Base-by-base conservation (phyloP, 2,329 filamentous ascomycete species). In the Botrytis squamosa region DNA sequence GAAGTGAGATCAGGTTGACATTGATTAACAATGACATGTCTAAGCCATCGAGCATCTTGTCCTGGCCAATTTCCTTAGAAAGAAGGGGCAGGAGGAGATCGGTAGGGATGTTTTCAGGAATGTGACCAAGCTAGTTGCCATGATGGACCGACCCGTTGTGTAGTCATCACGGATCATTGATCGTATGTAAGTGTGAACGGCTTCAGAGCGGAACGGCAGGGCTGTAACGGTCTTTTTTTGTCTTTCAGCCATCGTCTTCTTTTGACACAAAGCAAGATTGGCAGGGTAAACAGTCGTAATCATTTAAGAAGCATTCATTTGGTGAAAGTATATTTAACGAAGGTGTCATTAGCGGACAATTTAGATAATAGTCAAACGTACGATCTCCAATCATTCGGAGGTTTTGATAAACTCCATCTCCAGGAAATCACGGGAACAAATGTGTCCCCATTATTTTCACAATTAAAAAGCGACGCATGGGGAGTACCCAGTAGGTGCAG, bases 401-500 rank as follows among this genome's bases (percentile, higher is more conserved):
- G 3, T 8, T 33, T 55, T 6, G 36, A 68, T 33, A 42, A 42
- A n/a, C 49, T 42, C n/a, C 25, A 68, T 65, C 62, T 44, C 40
- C 60, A 42, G n/a, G 25, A 64, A 40, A 68, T 68, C 71, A 72
- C 71, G 71, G 71, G 63, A 72, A 68, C 71, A 68, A 60, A 59
- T 60, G 29, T 20, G 71, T 49, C 71, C 71, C 71, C n/a, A 60
- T 68, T 68, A 60, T 68, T 59, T 52, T 40, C 25, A 40, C 3
- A 22, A 46, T 49, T 60, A 59, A 60, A 59, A 60, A 25, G 71
- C 25, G 38, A 46, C 42, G 52, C 63, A 33, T 42, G 52, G 64
- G 65, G 55, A 68, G 49, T n/a, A 40, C 63, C 70, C 71, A 60
- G 63, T 44, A 42, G 16, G 18, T 68, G 65, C 65, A 68, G 49